phyloP scores from a whole-genome alignment of 176 grass and related monocot species.

The Puya raimondii region DNA sequence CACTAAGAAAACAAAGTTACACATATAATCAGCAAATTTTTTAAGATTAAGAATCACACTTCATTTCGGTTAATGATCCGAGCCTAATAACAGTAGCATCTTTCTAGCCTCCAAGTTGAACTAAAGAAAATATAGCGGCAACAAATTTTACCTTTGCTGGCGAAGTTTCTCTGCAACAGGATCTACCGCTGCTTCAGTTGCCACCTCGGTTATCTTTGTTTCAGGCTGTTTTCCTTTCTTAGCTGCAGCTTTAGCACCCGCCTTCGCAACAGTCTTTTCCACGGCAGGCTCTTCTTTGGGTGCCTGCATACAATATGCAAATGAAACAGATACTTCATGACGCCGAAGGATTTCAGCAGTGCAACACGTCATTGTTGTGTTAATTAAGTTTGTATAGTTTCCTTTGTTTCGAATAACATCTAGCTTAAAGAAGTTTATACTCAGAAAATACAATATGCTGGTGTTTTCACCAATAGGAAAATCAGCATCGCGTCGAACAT shows the following conservation, averaged over 20 bases:
- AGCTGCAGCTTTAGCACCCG: conserved; percentile 37
- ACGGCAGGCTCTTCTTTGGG: conserved; percentile 37
- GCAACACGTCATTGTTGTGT: background rate
- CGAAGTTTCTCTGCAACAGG: conserved; percentile 75
- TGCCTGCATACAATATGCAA: conserved; percentile 40
- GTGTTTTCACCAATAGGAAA: background rate
- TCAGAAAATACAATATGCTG: too few species aligned
- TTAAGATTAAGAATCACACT: background rate
- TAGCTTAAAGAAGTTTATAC: too few species aligned
- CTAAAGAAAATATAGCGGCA: background rate
- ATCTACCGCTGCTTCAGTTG: conserved; percentile 43
- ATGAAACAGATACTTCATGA: conserved; percentile 1
- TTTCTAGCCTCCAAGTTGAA: conserved; percentile 1
- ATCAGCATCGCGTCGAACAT: background rate
- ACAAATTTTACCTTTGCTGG: conserved; percentile 59
- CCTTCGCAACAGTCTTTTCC: conserved; percentile 34
- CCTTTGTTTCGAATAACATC: background rate
- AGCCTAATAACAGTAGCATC: conserved; percentile 1
- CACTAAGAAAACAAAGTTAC: background rate
- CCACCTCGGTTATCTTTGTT: conserved; percentile 34
- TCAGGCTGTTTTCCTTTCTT: conserved; percentile 73
- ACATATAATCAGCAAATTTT: background rate
- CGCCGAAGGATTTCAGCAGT: conserved; percentile 4
- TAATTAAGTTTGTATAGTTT: background rate
- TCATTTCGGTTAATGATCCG: background rate